Evolutionary conservation across 1,139 yeast genomes (phyloP), one percentile per base, ranked within the genome.

Genomic region (Lizanozyma gosingica): DNA sequence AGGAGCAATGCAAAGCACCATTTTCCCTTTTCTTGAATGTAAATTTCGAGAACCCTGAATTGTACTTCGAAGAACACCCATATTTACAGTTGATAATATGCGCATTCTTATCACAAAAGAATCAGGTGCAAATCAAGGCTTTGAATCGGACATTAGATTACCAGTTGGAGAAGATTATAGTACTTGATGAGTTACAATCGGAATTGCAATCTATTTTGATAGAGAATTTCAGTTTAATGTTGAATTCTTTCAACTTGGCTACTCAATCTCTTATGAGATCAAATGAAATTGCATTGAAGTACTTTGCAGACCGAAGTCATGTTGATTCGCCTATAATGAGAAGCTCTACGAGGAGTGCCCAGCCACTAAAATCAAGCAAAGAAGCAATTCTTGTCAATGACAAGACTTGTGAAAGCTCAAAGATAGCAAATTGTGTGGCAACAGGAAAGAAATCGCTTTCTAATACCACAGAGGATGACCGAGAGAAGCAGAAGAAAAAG

Each of bases 11-110:
- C 32, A 76, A 71, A 48, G 74, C 90, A 0, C 80, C 81, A 1
- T 67, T 85, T 47, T 78, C 80, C 0, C 55, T 90, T 14, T 76
- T 83, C 45, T 65, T 88, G 47, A 87, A 86, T 51, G 67, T 60
- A 41, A 39, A 35, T n/a, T 15, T 14, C 35, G 35, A 37, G n/a
- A 35, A 57, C 42, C 53, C 57, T 3, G 45, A 48, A 3, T 43
- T 42, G 37, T 60, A 58, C 35, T 60, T 67, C 41, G 53, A 55
- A 18, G 42, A 47, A 15, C 52, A 60, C 43, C 58, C 56, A 1
- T 46, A 51, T 15, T 50, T 64, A 17, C 54, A 54, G 33, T 47
- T 65, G 33, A 45, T 64, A 1, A 47, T 68, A 38, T 56, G 54
- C 32, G 63, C 63, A 4, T 53, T 60, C 2, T 60, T 55, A 38